Evolutionary conservation across 176 grass and related monocot genomes (phyloP).

Genomic region (Hsuehochloa calcarea): DNA sequence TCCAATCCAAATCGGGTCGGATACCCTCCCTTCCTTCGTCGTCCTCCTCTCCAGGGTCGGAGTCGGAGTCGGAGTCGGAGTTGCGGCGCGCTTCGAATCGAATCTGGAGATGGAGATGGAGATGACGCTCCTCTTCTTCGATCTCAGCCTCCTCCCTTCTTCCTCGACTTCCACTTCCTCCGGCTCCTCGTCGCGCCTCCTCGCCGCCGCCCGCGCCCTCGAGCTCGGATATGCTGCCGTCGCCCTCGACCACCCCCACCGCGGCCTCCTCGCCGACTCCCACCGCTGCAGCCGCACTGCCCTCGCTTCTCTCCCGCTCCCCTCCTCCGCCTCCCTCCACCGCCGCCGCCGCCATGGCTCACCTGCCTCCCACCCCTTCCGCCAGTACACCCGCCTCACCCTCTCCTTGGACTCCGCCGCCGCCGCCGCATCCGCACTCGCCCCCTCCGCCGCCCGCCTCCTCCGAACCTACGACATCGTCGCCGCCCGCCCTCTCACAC

Average conservation of each 20-base stretch:
- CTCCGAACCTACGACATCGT: slow-evolving; percentile 70
- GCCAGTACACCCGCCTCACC: slow-evolving; percentile 72
- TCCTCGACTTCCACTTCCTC: not conserved
- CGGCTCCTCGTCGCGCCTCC: slow-evolving; percentile 9
- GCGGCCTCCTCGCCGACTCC: slow-evolving; percentile 55
- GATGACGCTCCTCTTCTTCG: slow-evolving; percentile 40
- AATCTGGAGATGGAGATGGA: too few species aligned
- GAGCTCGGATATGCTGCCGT: slow-evolving; percentile 35
- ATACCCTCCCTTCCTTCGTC: too few species aligned
- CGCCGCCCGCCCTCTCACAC: slow-evolving; percentile 51
- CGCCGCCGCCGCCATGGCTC: slow-evolving; percentile 34
- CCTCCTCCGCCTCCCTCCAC: slow-evolving; percentile 61
- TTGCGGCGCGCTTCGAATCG: too few species aligned
- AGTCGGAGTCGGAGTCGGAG: too few species aligned
- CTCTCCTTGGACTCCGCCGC: slow-evolving; percentile 49
- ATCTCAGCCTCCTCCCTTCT: slow-evolving; percentile 51
- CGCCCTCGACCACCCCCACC: slow-evolving; percentile 60
- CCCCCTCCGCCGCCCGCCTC: slow-evolving; percentile 43
- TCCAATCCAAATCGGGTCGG: too few species aligned
- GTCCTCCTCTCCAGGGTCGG: too few species aligned
- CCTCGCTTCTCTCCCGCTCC: slow-evolving; percentile 52
- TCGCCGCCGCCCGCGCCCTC: slow-evolving; percentile 14
- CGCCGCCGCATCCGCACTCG: slow-evolving; percentile 21
- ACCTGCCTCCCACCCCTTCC: slow-evolving; percentile 41
- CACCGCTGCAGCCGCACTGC: slow-evolving; percentile 44